Conservation (phyloP, 371 early-diverging fungal genomes). For the Rhizopus stolonifer region DNA sequence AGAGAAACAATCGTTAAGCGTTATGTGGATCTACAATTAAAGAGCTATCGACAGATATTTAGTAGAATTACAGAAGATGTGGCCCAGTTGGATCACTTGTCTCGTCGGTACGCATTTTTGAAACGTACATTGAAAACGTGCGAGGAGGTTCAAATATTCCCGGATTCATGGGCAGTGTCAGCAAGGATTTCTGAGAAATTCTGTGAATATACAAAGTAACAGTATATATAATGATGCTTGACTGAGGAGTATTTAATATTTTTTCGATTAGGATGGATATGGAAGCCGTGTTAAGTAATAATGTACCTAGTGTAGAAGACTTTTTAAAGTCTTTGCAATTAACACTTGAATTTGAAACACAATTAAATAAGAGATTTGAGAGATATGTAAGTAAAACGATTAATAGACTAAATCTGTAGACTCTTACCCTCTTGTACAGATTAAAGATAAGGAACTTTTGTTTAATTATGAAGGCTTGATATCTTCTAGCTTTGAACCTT, state of each 20-base stretch:
- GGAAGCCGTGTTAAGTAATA: constrained; percentile 44
- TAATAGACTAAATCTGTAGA: background rate
- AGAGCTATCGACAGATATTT: constrained; percentile 85
- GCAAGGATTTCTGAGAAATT: constrained; percentile 74
- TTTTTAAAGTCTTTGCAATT: constrained; percentile 74
- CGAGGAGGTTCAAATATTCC: constrained; percentile 83
- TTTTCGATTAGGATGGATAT: constrained; percentile 23
- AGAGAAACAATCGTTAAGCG: constrained; percentile 63
- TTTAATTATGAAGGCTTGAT: constrained; percentile 70
- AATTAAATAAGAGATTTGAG: constrained; percentile 72
- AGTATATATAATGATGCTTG: too few species aligned
- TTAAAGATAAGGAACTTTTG: constrained; percentile 1
- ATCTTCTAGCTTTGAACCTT: constrained; percentile 86
- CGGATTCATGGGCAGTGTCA: constrained; percentile 76
- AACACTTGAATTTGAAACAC: constrained; percentile 89
- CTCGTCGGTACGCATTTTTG: constrained; percentile 92
- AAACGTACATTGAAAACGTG: constrained; percentile 80
- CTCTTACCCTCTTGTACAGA: too few species aligned
- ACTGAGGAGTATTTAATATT: too few species aligned
- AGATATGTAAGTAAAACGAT: background rate
- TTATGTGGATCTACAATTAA: constrained; percentile 81
- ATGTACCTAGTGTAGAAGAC: constrained; percentile 58
- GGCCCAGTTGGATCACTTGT: constrained; percentile 80
- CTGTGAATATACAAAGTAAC: constrained; percentile 79
- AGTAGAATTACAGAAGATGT: constrained; percentile 74